These are phyloP conservation scores for Tetrapisispora phaffii DNA, from an alignment of 805 yeast genomes.

Conservation along the genomic window DNA sequence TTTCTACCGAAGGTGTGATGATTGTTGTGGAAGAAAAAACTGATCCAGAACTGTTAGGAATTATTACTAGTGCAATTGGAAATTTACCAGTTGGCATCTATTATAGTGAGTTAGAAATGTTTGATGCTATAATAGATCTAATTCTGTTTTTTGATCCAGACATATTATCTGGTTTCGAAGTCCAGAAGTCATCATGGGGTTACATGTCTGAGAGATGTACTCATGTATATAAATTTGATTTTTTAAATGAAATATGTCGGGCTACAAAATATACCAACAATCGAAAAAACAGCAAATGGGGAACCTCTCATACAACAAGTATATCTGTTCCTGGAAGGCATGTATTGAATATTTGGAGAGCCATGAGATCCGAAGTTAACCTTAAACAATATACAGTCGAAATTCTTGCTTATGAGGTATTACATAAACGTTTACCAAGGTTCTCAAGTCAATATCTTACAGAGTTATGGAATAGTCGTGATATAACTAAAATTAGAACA, in stretches of 20 bases:
- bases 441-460: constrained; percentile 43
- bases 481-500: constrained; percentile 30
- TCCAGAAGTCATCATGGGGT: constrained; percentile 82
- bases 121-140: constrained; percentile 43
- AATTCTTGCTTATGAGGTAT: constrained; percentile 55
- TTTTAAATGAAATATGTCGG: constrained; percentile 54
- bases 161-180: constrained; percentile 75
- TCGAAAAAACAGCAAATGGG: constrained; percentile 65
- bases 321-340: constrained; percentile 72
- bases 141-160: constrained; percentile 75
- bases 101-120: constrained; percentile 48
- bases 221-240: constrained; percentile 37
- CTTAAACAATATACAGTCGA: constrained; percentile 67
- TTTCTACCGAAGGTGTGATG: constrained; percentile 33
- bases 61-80: constrained; percentile 11
- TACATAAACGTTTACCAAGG: constrained; percentile 61
- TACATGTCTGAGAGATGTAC: constrained; percentile 61
- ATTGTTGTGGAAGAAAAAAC: constrained; percentile 10
- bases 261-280: constrained; percentile 40
- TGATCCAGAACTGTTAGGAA: constrained; percentile 4
- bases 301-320: constrained; percentile 66
- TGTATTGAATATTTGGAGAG: constrained; percentile 76
- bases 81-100: constrained; percentile 33
- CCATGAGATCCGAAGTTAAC: constrained; percentile 51
- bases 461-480: constrained; percentile 31